Evolutionary conservation across 1,284 basidiomycete genomes (phyloP).

Genomic region (Agroathelia rolfsii): DNA sequence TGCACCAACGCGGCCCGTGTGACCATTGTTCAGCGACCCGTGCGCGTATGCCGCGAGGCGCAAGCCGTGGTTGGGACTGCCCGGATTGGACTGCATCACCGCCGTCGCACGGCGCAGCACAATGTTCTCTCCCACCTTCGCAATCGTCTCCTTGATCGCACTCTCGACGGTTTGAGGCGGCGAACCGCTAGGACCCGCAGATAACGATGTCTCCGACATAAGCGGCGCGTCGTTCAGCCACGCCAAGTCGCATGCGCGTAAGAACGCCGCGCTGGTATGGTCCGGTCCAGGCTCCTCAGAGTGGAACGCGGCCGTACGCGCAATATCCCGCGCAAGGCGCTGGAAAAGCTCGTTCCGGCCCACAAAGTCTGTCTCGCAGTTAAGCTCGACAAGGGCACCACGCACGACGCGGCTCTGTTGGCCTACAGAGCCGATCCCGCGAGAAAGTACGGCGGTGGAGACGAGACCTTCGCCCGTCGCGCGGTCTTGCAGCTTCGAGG

Average conservation of each 20-base stretch:
- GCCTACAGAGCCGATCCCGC: constrained; percentile 37
- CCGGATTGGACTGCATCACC: constrained; percentile 50
- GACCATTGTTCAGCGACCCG: constrained; percentile 38
- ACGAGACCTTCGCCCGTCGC: constrained; percentile 74
- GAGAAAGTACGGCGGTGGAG: constrained; percentile 62
- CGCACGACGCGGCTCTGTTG: too few species aligned
- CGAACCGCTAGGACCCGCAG: constrained; percentile 24
- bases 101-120: constrained; percentile 65
- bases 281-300: constrained; percentile 37
- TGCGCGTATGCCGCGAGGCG: constrained; percentile 79
- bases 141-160: constrained; percentile 73
- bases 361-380: constrained; percentile 97
- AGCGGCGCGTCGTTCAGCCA: constrained; percentile 60
- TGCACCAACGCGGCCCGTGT: constrained; percentile 60
- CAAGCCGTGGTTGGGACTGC: constrained; percentile 33
- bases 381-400: constrained; percentile 85
- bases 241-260: constrained; percentile 38
- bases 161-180: constrained; percentile 50
- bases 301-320: constrained; percentile 80
- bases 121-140: constrained; percentile 88
- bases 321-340: constrained; percentile 70
- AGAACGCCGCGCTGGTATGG: constrained; percentile 26
- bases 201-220: constrained; percentile 41
- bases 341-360: constrained; percentile 81
- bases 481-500: constrained; percentile 74